A percentile compares a stretch with the other conserved stretches of the same genome.
Evolutionary conservation across 1,284 basidiomycete species (phyloP).

Genomic region (Trichosporon sp.): DNA sequence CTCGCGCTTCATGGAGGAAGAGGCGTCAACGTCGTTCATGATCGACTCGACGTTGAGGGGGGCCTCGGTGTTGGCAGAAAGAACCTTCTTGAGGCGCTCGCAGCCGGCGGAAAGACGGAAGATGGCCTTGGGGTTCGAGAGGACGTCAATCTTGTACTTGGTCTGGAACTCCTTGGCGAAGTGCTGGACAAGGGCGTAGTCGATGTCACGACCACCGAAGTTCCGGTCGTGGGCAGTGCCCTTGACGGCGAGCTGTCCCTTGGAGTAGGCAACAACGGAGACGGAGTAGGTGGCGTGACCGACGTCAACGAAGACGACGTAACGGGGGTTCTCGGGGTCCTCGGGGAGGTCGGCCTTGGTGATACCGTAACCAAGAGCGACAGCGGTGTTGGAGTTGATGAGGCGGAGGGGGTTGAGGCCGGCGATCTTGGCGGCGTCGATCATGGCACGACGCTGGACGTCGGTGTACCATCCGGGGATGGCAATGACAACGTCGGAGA

Average conservation of each 20-base stretch:
- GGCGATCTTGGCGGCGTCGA: slow-evolving; percentile 82
- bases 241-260: slow-evolving; percentile 82
- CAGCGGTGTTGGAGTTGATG: slow-evolving; percentile 90
- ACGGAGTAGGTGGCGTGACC: slow-evolving; percentile 85
- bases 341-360: slow-evolving; percentile 87
- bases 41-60: slow-evolving; percentile 87
- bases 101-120: slow-evolving; percentile 82
- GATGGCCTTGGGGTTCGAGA: slow-evolving; percentile 78
- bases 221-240: slow-evolving; percentile 80
- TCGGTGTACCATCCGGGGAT: slow-evolving; percentile 95
- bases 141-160: slow-evolving; percentile 93
- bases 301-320: slow-evolving; percentile 87
- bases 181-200: slow-evolving; percentile 77
- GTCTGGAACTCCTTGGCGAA: slow-evolving; percentile 83
- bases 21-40: slow-evolving; percentile 79
- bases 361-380: slow-evolving; percentile 91
- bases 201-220: slow-evolving; percentile 89
- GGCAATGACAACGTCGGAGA: slow-evolving; percentile 86
- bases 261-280: slow-evolving; percentile 81
- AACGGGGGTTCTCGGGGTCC: slow-evolving; percentile 67
- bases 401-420: slow-evolving; percentile 82
- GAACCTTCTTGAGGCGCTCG: slow-evolving; percentile 67
- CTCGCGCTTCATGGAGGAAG: slow-evolving; percentile 59
- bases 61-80: slow-evolving; percentile 77
- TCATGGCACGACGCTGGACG: slow-evolving; percentile 75